Evolutionary conservation across 73 alveolate genomes (phyloP).

Genomic region (Tetrahymena borealis): DNA sequence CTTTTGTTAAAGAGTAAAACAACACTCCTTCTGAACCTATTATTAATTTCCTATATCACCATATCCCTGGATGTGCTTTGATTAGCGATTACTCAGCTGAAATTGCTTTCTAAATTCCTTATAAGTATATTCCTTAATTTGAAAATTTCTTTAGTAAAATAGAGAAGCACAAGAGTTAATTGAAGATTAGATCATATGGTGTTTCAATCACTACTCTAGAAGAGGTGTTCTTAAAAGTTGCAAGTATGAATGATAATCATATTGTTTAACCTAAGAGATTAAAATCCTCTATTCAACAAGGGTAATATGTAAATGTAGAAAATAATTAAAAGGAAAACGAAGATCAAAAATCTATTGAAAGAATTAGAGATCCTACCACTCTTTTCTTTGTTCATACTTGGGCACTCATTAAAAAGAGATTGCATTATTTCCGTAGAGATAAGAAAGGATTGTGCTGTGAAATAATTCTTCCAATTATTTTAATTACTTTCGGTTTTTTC

Average conservation of each 20-base stretch:
- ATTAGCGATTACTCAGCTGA: slow-evolving; percentile 58
- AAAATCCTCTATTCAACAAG: too few relatives aligned
- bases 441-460: slow-evolving; percentile 71
- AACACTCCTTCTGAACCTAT: slow-evolving; percentile 12
- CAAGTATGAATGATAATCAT: slow-evolving; percentile 41
- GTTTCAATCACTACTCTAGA: slow-evolving; percentile 74
- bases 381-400: slow-evolving; percentile 58
- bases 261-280: background rate
- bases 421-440: slow-evolving; percentile 59
- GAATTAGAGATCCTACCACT: background rate
- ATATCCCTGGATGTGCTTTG: slow-evolving; percentile 16
- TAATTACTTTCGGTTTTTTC: slow-evolving; percentile 70
- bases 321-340: too few relatives aligned
- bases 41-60: slow-evolving; percentile 7
- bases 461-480: slow-evolving; percentile 68
- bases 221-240: slow-evolving; percentile 69
- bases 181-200: slow-evolving; percentile 81
- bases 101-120: slow-evolving; percentile 62
- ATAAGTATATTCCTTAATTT: slow-evolving; percentile 47
- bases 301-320: background rate
- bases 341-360: background rate
- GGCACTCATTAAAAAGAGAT: slow-evolving; percentile 73
- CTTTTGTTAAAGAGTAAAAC: slow-evolving; percentile 52
- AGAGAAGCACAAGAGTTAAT: slow-evolving; percentile 51
- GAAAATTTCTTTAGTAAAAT: slow-evolving; percentile 62